A percentile compares a stretch with the other conserved stretches of the same genome.
These are phyloP conservation scores for Spencermartinsiella ligniputridi DNA, from an alignment of 1,139 yeast genomes.

Conservation along the genomic window DNA sequence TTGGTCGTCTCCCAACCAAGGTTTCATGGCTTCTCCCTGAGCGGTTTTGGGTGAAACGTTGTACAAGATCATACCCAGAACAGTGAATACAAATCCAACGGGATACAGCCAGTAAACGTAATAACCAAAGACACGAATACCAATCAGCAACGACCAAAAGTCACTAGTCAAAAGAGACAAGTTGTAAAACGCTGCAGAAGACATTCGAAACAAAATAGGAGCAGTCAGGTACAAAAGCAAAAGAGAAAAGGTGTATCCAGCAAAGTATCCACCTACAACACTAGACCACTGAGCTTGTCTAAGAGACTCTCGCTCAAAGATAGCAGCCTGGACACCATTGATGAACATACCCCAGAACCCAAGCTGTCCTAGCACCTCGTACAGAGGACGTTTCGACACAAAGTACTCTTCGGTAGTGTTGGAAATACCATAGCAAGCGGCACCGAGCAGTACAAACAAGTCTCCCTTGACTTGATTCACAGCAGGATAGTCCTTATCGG, in stretches of 20 bases:
- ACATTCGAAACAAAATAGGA: conserved; percentile 42
- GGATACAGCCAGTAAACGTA: conserved; percentile 44
- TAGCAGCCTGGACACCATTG: conserved; percentile 41
- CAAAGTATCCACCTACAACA: conserved; percentile 39
- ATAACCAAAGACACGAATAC: conserved; percentile 41
- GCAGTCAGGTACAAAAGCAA: conserved; percentile 38
- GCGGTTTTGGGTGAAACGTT: conserved; percentile 34
- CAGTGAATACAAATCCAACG: conserved; percentile 41
- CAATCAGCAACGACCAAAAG: conserved; percentile 43
- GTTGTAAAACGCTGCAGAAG: conserved; percentile 44
- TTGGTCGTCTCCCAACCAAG: conserved; percentile 43
- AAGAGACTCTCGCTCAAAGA: conserved; percentile 38
- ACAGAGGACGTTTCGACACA: conserved; percentile 42
- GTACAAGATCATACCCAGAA: conserved; percentile 39
- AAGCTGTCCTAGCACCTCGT: conserved; percentile 41
- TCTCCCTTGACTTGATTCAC: conserved; percentile 41
- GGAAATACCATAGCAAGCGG: conserved; percentile 42
- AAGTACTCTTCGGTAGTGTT: conserved; percentile 41
- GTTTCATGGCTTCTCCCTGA: conserved; percentile 40
- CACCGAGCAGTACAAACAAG: conserved; percentile 40
- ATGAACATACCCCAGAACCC: conserved; percentile 41
- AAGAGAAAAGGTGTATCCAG: conserved; percentile 40
- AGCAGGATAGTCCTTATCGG: conserved; percentile 38
- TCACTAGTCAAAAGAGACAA: conserved; percentile 41
- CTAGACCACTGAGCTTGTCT: conserved; percentile 37